phyloP scores from a whole-genome alignment of 129 eudicot species.

The Pittosporum tobira region DNA sequence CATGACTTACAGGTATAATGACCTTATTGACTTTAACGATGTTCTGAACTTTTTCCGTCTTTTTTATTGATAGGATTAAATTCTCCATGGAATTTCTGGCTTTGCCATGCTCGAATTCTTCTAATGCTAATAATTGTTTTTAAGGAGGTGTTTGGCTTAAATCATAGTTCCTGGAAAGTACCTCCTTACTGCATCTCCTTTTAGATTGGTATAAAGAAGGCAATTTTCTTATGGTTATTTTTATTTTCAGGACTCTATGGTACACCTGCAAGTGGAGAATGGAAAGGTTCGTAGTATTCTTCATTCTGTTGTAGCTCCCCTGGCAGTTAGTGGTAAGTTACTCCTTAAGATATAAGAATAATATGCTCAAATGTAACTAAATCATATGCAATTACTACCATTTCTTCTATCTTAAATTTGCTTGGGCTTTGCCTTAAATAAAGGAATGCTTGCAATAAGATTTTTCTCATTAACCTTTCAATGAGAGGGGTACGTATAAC shows the following conservation, averaged over 20 bases:
- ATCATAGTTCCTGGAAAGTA: background rate
- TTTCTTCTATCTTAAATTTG: no score
- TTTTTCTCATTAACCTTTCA: no score
- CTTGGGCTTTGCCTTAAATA: no score
- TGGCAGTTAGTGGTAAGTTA: conserved; percentile 88
- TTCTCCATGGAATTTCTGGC: background rate
- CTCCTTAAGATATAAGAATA: background rate
- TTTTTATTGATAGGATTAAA: background rate
- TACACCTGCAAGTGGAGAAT: conserved; percentile 55
- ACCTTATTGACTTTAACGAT: background rate
- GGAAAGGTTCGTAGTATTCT: conserved; percentile 76
- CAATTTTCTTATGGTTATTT: background rate
- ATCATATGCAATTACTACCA: no score
- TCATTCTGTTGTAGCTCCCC: conserved; percentile 62
- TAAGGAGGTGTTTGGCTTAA: background rate
- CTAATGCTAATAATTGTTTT: background rate
- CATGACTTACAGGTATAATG: conserved; percentile 54
- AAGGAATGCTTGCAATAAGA: no score
- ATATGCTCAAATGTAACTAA: background rate
- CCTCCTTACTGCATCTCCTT: background rate
- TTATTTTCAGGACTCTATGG: conserved; percentile 49
- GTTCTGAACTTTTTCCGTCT: background rate
- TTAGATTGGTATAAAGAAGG: no score
- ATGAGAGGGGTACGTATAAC: no score
- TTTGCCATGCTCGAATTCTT: background rate